Base-by-base conservation (phyloP, 805 yeast species). In the Kodamaea neixiangensis region DNA sequence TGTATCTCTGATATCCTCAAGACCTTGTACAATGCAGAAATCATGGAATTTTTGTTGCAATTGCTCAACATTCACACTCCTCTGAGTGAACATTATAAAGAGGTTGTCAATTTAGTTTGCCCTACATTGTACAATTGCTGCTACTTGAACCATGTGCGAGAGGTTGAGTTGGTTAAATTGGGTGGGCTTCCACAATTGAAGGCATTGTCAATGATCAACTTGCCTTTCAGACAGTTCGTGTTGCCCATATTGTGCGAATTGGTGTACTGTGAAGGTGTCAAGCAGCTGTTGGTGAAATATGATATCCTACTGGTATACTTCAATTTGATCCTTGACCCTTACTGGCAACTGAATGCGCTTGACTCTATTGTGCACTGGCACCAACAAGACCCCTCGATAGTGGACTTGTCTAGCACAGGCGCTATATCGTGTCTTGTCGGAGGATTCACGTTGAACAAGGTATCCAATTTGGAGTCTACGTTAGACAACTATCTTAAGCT, bases 281-380 rank as follows among this genome's bases (percentile, higher is more conserved):
- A 79, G 49, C 56, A 57, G 6, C 62, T 61, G 7, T 63, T 81
- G 37, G 57, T 70, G 59, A 66, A 64, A 40, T 56, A 72, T 48
- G 71, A 71, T 19, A 72, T 77, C 4, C 58, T 79, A 20, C 58
- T 65, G 3, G 68, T 67, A 1, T 75, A 80, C 51, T 65, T 72
- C 34, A 62, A 65, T 13, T 65, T 81, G 13, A 58, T 79, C 3
- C 55, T 71, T 7, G 84, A 82, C 56, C 76, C 81, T 0, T 79
- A 80, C 56, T 81, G 85, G 85, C 83, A 79, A 60, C 75, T 78
- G 15, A 79, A 77, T 58, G 80, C 84, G 1, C 67, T 79, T 53
- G 83, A 81, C 22, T 75, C 84, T 0, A 67, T 81, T 2, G 43
- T 75, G 7, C 63, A 58, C 54, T 77, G 75, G 82, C 63, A 56